Evolutionary conservation across 1,284 basidiomycete species (phyloP).

Genomic region (Boletus smithii): DNA sequence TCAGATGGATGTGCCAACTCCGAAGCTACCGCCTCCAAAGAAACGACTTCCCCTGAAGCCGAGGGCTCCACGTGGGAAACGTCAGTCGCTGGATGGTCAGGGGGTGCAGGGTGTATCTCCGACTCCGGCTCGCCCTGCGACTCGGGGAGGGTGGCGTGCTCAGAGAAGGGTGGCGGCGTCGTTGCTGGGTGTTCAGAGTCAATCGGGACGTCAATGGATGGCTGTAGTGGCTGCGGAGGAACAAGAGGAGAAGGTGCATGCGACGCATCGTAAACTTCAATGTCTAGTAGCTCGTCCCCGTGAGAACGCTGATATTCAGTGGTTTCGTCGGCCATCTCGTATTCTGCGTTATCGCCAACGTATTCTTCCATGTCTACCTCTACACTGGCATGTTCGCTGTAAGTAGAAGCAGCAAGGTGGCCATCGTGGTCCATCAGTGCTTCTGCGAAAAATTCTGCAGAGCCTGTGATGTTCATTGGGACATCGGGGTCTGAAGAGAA

Average conservation of each 20-base stretch:
- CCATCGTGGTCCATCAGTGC: slow-evolving; percentile 63
- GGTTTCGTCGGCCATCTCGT: slow-evolving; percentile 61
- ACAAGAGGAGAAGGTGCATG: slow-evolving; percentile 33
- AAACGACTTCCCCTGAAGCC: slow-evolving; percentile 4
- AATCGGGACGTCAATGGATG: slow-evolving; percentile 17
- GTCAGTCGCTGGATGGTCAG: slow-evolving; percentile 20
- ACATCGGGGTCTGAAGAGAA: slow-evolving; percentile 60
- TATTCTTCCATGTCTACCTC: slow-evolving; percentile 73
- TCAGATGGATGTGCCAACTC: slow-evolving; percentile 9
- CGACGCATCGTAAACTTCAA: slow-evolving; percentile 60
- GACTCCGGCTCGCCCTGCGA: slow-evolving; percentile 7
- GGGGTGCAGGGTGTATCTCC: slow-evolving; percentile 12
- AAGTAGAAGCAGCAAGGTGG: slow-evolving; percentile 27
- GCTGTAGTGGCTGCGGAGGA: slow-evolving; percentile 17
- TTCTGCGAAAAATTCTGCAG: slow-evolving; percentile 53
- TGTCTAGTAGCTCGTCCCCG: slow-evolving; percentile 45
- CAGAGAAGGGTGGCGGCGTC: slow-evolving; percentile 3
- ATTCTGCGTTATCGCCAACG: slow-evolving; percentile 55
- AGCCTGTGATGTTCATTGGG: slow-evolving; percentile 50
- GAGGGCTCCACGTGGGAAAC: slow-evolving; percentile 14
- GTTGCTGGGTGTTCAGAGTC: slow-evolving; percentile 13
- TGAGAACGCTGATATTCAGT: slow-evolving; percentile 29
- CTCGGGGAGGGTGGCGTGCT: slow-evolving; percentile 9
- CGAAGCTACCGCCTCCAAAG: slow-evolving; percentile 4
- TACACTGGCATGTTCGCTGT: slow-evolving; percentile 43